Conservation (phyloP, 2,329 filamentous ascomycete genomes). For the Niveomyces coronatus region DNA sequence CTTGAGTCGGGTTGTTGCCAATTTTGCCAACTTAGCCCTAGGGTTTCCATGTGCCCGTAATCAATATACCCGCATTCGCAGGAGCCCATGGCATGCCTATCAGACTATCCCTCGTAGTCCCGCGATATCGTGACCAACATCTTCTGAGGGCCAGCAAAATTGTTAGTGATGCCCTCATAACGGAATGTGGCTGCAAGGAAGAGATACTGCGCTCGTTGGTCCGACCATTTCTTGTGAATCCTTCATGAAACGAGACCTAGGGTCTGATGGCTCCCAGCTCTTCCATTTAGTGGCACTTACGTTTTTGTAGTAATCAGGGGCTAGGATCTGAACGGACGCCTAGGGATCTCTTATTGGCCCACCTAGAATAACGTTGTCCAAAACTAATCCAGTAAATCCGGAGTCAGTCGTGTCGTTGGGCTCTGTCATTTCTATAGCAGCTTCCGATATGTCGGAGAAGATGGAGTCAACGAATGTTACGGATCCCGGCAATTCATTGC, state of each 20-base stretch:
- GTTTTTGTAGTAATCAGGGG: no score
- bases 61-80: slow-evolving; percentile 13
- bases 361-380: slow-evolving; percentile 4
- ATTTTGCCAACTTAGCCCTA: fast-evolving
- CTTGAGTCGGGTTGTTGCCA: background rate
- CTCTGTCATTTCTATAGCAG: background rate
- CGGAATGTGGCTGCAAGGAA: background rate
- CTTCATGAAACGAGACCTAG: no score
- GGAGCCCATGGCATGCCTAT: slow-evolving; percentile 13
- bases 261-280: no score
- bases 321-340: no score
- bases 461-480: background rate
- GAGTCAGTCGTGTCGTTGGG: background rate
- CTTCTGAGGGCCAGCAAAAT: background rate
- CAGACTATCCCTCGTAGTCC: slow-evolving; percentile 11
- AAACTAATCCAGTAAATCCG: background rate
- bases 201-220: no score
- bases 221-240: no score
- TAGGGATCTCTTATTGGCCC: no score
- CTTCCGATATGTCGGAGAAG: slow-evolving; percentile 3
- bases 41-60: slow-evolving; percentile 12
- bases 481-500: background rate
- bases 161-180: background rate
- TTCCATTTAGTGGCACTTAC: no score
- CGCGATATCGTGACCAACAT: background rate